Evolutionary conservation across 345 rosid species (phyloP).

Genomic region (Pistacia integerrima): DNA sequence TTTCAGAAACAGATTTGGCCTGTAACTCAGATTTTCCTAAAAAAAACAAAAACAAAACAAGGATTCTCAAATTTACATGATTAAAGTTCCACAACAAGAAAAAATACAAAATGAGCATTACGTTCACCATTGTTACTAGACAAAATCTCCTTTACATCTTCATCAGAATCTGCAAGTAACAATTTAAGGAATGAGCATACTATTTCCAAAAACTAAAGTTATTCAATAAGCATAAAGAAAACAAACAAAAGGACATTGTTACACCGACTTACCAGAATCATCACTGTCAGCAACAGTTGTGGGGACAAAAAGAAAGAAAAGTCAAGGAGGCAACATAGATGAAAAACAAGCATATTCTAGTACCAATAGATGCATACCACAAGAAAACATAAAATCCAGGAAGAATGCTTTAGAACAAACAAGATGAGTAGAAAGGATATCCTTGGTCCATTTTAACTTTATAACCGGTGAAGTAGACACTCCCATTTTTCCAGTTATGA

Average conservation of each 20-base stretch:
- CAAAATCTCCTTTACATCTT: conserved; percentile 20
- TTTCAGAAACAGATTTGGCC: conserved; percentile 14
- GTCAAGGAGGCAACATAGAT: conserved; percentile 32
- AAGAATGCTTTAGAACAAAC: not conserved
- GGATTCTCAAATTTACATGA: conserved; percentile 1
- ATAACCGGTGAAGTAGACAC: conserved; percentile 71
- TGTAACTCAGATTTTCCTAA: conserved; percentile 31
- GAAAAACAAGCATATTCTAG: conserved; percentile 15
- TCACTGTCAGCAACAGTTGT: not conserved
- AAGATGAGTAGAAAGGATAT: conserved; percentile 50
- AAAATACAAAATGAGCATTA: not conserved
- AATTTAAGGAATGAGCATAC: not conserved
- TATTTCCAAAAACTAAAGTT: not conserved
- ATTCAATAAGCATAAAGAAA: too few relatives aligned
- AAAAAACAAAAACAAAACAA: not conserved
- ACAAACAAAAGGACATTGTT: not conserved
- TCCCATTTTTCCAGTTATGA: conserved; percentile 70
- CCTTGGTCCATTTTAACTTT: conserved; percentile 25
- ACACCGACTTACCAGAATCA: conserved; percentile 26
- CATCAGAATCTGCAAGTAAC: conserved; percentile 29
- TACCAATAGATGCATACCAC: not conserved
- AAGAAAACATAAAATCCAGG: not conserved
- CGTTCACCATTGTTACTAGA: conserved; percentile 32
- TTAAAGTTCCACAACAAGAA: not conserved
- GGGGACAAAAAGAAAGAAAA: conserved; percentile 12